Conservation (phyloP, 2,329 filamentous ascomycete genomes). For the Colletotrichum cereale region DNA sequence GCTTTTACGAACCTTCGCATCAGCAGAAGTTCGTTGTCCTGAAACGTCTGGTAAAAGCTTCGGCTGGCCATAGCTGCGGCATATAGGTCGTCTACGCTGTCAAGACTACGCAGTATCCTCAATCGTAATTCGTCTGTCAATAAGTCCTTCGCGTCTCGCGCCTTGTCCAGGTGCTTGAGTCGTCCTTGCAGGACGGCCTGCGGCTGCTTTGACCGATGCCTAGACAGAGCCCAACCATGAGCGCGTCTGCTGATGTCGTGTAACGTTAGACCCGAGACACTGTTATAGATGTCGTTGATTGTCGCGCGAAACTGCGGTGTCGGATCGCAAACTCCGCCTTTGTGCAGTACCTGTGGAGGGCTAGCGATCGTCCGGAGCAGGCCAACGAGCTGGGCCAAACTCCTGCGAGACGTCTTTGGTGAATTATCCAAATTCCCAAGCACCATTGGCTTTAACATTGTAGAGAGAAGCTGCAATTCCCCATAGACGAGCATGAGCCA, state of each 20-base stretch:
- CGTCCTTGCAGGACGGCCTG: conserved; percentile 47
- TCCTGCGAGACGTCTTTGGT: conserved; percentile 50
- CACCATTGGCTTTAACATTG: conserved; percentile 51
- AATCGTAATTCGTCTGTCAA: conserved; percentile 55
- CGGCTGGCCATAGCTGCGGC: conserved; percentile 57
- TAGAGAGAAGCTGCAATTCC: conserved; percentile 59
- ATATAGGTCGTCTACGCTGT: conserved; percentile 57
- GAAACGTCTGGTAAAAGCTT: conserved; percentile 59
- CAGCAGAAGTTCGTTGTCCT: conserved; percentile 57
- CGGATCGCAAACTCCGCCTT: conserved; percentile 63
- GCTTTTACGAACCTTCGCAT: conserved; percentile 46
- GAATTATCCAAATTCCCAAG: conserved; percentile 38
- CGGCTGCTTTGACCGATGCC: conserved; percentile 51
- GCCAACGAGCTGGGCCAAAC: conserved; percentile 60
- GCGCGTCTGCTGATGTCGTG: conserved; percentile 61
- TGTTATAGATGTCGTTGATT: conserved; percentile 64
- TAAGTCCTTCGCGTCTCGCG: conserved; percentile 34
- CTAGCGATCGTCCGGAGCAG: conserved; percentile 58
- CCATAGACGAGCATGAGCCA: conserved; percentile 66
- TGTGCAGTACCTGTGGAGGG: conserved; percentile 55
- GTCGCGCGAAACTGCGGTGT: conserved; percentile 60
- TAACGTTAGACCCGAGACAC: conserved; percentile 62
- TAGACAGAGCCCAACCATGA: conserved; percentile 64
- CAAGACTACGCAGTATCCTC: conserved; percentile 55
- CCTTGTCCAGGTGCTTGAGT: conserved; percentile 1